These are phyloP conservation scores for Phytophthora colocasiae DNA, from an alignment of 352 stramenopile genomes.

Conservation along the genomic window DNA sequence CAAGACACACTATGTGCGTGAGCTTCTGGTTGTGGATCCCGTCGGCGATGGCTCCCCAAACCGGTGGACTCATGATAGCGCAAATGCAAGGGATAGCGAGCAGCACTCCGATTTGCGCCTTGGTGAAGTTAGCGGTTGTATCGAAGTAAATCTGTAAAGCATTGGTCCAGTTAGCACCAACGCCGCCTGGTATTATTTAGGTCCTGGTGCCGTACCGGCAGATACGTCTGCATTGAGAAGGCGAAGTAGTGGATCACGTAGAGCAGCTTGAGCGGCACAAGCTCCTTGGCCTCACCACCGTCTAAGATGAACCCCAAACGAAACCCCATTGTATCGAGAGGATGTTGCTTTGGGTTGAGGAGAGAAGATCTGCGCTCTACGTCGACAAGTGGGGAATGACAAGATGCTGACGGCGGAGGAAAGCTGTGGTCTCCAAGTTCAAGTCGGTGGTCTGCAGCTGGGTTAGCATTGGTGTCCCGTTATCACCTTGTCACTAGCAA, in stretches of 20 bases:
- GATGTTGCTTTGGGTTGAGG: neutral
- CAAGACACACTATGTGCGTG: conserved; percentile 48
- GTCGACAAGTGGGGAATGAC: conserved; percentile 30
- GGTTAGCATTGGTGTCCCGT: conserved; percentile 3
- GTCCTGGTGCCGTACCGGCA: conserved; percentile 45
- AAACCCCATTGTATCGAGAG: conserved; percentile 30
- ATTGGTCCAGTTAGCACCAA: conserved; percentile 10
- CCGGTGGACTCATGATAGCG: conserved; percentile 45
- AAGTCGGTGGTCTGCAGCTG: conserved; percentile 7
- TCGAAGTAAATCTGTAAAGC: conserved; percentile 65
- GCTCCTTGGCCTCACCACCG: conserved; percentile 60
- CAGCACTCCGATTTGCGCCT: conserved; percentile 56
- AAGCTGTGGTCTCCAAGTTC: conserved; percentile 8
- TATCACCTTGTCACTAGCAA: neutral
- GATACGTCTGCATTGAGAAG: conserved; percentile 74
- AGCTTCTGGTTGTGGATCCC: conserved; percentile 51
- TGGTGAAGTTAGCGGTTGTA: conserved; percentile 58
- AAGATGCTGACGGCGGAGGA: neutral
- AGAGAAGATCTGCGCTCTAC: conserved; percentile 11
- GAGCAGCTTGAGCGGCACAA: conserved; percentile 75
- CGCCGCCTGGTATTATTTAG: neutral
- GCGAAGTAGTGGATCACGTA: conserved; percentile 73
- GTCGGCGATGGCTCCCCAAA: conserved; percentile 54
- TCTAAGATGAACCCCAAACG: conserved; percentile 57
- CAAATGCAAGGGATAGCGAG: conserved; percentile 54